phyloP scores from a whole-genome alignment of 192 early-diverging fungal species.

The Globomyces pollinis-pini region DNA sequence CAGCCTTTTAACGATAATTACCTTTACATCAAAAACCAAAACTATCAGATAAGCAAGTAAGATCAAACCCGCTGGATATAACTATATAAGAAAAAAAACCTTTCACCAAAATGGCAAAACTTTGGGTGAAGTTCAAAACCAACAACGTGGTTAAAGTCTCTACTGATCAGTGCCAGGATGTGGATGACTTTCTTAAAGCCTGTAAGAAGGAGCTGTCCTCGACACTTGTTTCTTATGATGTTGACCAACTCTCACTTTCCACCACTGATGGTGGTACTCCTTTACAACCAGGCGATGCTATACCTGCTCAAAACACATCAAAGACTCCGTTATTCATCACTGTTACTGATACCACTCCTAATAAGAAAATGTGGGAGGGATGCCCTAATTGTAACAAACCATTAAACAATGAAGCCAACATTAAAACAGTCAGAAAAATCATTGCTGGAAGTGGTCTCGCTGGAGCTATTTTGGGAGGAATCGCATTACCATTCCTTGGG shows the following conservation, averaged over 20 bases:
- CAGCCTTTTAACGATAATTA: too few species aligned
- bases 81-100: too few species aligned
- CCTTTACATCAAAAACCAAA: too few species aligned
- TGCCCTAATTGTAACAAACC: background rate
- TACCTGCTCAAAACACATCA: background rate
- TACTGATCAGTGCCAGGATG: background rate
- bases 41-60: too few species aligned
- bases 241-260: slow-evolving; percentile 3
- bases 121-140: slow-evolving; percentile 1
- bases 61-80: too few species aligned
- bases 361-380: background rate
- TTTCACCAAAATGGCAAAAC: too few species aligned
- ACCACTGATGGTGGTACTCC: slow-evolving; percentile 3
- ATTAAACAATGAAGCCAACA: slow-evolving; percentile 1
- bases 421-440: background rate
- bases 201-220: background rate
- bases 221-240: background rate
- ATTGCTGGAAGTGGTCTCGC: background rate
- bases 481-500: background rate
- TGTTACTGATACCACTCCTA: background rate
- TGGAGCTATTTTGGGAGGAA: background rate
- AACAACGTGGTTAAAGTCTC: background rate
- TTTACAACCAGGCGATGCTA: too few species aligned
- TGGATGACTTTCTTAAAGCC: slow-evolving; percentile 4
- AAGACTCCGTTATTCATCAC: background rate